Conservation (phyloP, 768 basidiomycete genomes). For the Rickenella mellea region DNA sequence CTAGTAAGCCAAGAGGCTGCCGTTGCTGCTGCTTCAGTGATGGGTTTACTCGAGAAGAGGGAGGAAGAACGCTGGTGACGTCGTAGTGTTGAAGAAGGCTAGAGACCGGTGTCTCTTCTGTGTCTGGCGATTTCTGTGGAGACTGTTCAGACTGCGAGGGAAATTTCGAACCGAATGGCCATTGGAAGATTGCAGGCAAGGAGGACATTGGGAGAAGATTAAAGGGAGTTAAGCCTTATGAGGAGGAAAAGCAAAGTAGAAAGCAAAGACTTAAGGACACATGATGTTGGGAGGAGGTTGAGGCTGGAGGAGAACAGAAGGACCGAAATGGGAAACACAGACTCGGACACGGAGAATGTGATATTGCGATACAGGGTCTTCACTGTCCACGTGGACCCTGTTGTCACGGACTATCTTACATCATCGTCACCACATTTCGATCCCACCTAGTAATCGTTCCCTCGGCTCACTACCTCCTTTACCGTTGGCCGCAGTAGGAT, state of each 20-base stretch:
- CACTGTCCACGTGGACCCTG: too few species aligned
- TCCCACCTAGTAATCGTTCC: constrained; percentile 64
- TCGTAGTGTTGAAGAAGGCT: constrained; percentile 47
- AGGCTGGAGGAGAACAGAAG: too few species aligned
- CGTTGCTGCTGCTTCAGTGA: constrained; percentile 51
- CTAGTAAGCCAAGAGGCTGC: constrained; percentile 51
- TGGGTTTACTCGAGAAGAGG: constrained; percentile 64
- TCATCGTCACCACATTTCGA: too few species aligned
- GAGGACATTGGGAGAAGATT: background rate
- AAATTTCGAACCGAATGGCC: too few species aligned
- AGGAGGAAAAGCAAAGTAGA: too few species aligned
- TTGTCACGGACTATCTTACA: too few species aligned
- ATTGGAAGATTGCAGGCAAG: background rate
- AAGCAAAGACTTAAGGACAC: too few species aligned
- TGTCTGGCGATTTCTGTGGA: background rate
- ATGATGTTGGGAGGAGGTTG: too few species aligned
- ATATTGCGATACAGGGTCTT: too few species aligned
- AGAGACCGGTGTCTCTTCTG: constrained; percentile 6
- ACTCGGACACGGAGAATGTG: too few species aligned
- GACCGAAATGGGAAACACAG: too few species aligned
- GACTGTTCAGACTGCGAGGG: too few species aligned
- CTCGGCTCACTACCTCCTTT: constrained; percentile 79
- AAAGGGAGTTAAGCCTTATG: background rate
- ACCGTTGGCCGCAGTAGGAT: constrained; percentile 76
- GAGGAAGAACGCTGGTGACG: constrained; percentile 59